phyloP scores from a whole-genome alignment of 2,329 filamentous ascomycete genomes.

The Oidium heveae region DNA sequence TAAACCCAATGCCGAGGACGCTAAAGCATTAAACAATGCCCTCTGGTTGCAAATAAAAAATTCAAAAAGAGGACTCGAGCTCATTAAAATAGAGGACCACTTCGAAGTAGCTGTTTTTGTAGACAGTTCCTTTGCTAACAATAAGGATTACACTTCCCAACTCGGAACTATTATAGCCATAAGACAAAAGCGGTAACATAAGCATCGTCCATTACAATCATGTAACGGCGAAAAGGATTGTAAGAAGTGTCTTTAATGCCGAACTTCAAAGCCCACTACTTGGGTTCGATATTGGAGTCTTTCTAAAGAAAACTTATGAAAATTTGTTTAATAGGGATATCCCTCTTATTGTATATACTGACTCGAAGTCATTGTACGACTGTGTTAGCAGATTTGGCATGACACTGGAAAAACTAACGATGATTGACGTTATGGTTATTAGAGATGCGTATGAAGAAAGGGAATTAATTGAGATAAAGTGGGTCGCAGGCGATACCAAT shows the following conservation, averaged over 20 bases:
- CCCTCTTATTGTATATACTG: background rate
- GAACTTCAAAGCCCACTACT: background rate
- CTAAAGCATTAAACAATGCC: background rate
- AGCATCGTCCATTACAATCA: background rate
- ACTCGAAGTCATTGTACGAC: conserved; percentile 1
- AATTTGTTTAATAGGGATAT: background rate
- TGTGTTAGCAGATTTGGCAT: background rate
- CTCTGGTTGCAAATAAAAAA: background rate
- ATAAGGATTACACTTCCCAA: background rate
- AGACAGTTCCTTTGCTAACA: background rate
- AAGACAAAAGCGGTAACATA: background rate
- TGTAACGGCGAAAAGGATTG: background rate
- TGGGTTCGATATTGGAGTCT: background rate
- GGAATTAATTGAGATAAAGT: background rate
- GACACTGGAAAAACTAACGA: background rate
- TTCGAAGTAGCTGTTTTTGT: background rate
- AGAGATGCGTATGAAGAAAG: background rate
- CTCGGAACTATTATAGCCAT: background rate
- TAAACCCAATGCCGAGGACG: background rate
- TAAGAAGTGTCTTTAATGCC: background rate
- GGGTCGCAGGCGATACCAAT: background rate
- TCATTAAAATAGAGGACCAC: background rate
- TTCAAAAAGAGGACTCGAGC: background rate
- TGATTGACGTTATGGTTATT: background rate
- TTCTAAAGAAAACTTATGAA: background rate